Evolutionary conservation across 2,329 filamentous ascomycete species (phyloP).

Genomic region (Chaetothyriales sp.): DNA sequence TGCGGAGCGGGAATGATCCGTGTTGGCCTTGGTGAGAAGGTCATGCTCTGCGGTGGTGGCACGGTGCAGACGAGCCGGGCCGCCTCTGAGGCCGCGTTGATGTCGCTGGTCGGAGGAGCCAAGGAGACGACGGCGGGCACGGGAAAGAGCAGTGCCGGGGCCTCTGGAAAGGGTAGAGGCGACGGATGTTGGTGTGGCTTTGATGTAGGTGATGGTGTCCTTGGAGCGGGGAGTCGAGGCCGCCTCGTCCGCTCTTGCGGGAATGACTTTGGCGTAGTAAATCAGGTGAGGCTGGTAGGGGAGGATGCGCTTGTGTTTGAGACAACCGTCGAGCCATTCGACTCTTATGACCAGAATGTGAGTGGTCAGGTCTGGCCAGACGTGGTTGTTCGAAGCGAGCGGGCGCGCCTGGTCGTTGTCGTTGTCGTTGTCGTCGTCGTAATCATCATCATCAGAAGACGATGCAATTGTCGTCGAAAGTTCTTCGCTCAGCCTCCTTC

Average conservation of each 20-base stretch:
- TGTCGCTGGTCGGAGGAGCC: background rate
- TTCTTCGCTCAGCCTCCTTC: constrained; percentile 4
- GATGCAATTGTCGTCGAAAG: constrained; percentile 4
- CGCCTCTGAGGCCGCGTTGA: constrained; percentile 14
- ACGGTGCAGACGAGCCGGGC: constrained; percentile 41
- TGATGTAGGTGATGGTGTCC: constrained; percentile 8
- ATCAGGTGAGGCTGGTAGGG: constrained; percentile 38
- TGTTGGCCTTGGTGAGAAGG: constrained; percentile 10
- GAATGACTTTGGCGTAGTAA: constrained; percentile 36
- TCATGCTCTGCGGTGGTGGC: constrained; percentile 72
- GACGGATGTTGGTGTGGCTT: constrained; percentile 6
- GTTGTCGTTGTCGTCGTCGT: too few species aligned
- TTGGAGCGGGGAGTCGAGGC: constrained; percentile 5
- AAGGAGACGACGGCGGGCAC: background rate
- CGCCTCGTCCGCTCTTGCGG: constrained; percentile 22
- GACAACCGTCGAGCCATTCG: constrained; percentile 41
- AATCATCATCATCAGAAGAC: constrained; percentile 2
- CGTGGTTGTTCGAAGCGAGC: background rate
- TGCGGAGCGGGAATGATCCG: constrained; percentile 14
- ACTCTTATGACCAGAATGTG: constrained; percentile 38
- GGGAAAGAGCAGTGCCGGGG: background rate
- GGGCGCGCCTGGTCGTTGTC: background rate
- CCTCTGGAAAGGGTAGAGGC: background rate
- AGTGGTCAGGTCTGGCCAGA: constrained; percentile 18
- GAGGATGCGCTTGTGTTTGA: constrained; percentile 29